These are phyloP conservation scores for Curvularia sp. DNA, from an alignment of 2,329 filamentous ascomycete species.

Conservation along the genomic window DNA sequence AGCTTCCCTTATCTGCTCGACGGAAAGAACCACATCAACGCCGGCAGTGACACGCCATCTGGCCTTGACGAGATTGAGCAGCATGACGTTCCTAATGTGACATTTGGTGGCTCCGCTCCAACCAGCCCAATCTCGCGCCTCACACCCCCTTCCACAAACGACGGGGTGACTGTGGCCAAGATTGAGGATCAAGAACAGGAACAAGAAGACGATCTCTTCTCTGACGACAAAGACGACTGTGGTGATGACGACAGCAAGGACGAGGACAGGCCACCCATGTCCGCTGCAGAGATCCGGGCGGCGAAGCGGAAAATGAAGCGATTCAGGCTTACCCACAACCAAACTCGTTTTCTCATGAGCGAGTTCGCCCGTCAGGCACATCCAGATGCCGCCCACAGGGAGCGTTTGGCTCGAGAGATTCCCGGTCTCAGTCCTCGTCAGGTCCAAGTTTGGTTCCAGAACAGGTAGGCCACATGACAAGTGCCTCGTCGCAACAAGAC, in stretches of 20 bases:
- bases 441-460: conserved; percentile 98
- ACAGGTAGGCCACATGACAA: conserved; percentile 69
- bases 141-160: conserved; percentile 55
- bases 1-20: conserved; percentile 55
- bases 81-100: conserved; percentile 45
- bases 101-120: conserved; percentile 55
- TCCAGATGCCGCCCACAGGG: conserved; percentile 88
- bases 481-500: neutral
- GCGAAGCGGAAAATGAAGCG: conserved; percentile 71
- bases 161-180: conserved; percentile 45
- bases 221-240: conserved; percentile 52
- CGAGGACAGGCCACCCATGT: conserved; percentile 51
- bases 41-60: conserved; percentile 37
- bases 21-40: conserved; percentile 42
- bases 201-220: conserved; percentile 43
- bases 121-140: conserved; percentile 56
- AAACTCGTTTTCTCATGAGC: conserved; percentile 97
- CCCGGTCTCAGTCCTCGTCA: conserved; percentile 89
- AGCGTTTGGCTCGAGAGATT: conserved; percentile 86
- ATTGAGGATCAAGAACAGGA: conserved; percentile 47
- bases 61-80: conserved; percentile 48
- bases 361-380: conserved; percentile 95
- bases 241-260: conserved; percentile 41
- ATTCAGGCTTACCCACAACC: conserved; percentile 89
- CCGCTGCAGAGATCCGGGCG: conserved; percentile 57